Conservation (phyloP, 768 basidiomycete genomes). For the Auricularia auricula-judae region DNA sequence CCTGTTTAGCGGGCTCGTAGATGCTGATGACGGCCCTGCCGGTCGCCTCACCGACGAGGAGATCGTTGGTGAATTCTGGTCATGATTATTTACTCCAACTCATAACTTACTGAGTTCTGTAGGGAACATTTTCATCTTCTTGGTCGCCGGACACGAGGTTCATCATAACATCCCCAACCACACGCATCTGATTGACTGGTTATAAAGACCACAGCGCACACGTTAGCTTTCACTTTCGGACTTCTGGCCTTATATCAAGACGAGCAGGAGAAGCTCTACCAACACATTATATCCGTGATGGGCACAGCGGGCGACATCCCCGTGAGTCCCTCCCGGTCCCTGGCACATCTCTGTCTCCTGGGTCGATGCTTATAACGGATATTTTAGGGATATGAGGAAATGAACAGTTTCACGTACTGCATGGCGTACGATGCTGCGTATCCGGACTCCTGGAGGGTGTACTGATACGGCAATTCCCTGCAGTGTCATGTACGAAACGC, state of each 20-base stretch:
- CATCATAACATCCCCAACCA: not conserved
- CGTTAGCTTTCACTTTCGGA: constrained; percentile 13
- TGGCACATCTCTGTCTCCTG: not conserved
- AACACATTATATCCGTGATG: constrained; percentile 4
- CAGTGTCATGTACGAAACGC: constrained; percentile 11
- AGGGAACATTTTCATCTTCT: constrained; percentile 9
- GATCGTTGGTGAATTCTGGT: not conserved
- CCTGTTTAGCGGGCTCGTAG: not conserved
- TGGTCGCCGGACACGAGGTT: constrained; percentile 16
- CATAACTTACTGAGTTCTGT: no score
- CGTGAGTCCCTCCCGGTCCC: not conserved
- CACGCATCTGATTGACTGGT: not conserved
- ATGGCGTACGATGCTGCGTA: not conserved
- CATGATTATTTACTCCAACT: no score
- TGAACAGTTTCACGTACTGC: not conserved
- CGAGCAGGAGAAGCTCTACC: constrained; percentile 10
- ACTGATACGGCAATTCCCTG: not conserved
- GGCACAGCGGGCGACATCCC: not conserved
- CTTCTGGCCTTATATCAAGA: constrained; percentile 15
- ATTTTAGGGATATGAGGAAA: not conserved
- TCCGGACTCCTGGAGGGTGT: no score
- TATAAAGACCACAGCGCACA: constrained; percentile 14
- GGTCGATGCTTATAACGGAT: not conserved
- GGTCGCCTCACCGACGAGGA: not conserved
- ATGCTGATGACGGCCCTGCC: not conserved